Evolutionary conservation across 768 basidiomycete genomes (phyloP), one percentile per base, ranked within the genome.

Genomic region (Auriculariales sp.): DNA sequence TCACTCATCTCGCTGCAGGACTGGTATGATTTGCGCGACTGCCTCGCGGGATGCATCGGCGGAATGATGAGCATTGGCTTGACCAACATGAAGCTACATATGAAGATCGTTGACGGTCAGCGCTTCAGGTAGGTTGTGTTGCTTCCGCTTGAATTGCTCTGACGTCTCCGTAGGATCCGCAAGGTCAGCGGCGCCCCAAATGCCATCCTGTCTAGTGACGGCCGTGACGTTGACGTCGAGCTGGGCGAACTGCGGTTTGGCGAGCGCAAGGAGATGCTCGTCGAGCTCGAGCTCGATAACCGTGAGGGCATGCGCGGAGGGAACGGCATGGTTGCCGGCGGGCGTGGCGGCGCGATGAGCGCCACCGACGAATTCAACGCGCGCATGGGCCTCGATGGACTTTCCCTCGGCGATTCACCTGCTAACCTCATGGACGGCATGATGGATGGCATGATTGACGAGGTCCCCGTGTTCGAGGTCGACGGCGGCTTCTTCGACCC

Each of bases 391-490:
- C 44, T 58, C 22, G 56, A 56, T 25, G 49, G 48, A 30, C 64
- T 87, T 12, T 63, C 75, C 10, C 83, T 88, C 42, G 83, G 81
- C 2, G 88, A 89, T 53, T 55, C 59, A 0, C 65, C 75, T 11
- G 67, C 74, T 2, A 81, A 87, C 62, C 81, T 91, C 55, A 74
- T 79, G 47, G 86, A 89, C 52, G 89, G 90, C 29, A 88, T 91
- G 85, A 89, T 91, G 84, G 90, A 92, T 55, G 73, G 83, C 42
- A 87, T 97, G 86, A 92, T 95, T 42, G 95, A 99, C 59, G 95
- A 99, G 59, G 86, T 95, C 9, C 95, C 94, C 1, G 87, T 97
- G 9, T 78, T 94, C 46, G 93, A 98, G 63, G 88, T 97, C 12
- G 93, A 97, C 55, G 92, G 92, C 6, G 81, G 87, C 28, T 98